phyloP scores from a whole-genome alignment of 1,284 basidiomycete species.

The Hemileia vastatrix region DNA sequence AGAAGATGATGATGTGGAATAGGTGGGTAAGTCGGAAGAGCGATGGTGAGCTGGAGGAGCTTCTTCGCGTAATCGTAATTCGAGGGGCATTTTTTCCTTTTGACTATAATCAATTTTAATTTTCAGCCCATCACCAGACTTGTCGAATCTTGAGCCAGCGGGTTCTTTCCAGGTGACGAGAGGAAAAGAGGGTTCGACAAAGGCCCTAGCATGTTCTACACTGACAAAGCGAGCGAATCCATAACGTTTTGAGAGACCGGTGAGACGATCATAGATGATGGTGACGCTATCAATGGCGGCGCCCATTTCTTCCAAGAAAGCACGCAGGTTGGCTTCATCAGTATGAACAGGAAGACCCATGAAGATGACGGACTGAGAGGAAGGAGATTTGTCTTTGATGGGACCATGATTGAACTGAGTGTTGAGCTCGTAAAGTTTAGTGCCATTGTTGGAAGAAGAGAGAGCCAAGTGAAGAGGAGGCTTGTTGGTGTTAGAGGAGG shows the following conservation, averaged over 20 bases:
- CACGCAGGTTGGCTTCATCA: conserved; percentile 14
- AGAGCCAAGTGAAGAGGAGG: background rate
- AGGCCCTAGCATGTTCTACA: conserved; percentile 69
- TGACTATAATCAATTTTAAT: conserved; percentile 45
- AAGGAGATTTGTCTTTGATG: conserved; percentile 12
- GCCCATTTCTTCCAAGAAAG: conserved; percentile 31
- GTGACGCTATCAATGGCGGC: conserved; percentile 54
- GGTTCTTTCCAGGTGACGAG: conserved; percentile 28
- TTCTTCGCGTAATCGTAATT: conserved; percentile 31
- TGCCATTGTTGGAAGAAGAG: background rate
- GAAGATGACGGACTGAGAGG: conserved; percentile 19
- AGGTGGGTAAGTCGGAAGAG: conserved; percentile 71
- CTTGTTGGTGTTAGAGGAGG: background rate
- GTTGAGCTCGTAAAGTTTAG: conserved; percentile 9
- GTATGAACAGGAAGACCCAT: conserved; percentile 19
- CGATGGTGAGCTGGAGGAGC: conserved; percentile 25
- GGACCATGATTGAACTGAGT: conserved; percentile 19
- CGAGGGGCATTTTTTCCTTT: conserved; percentile 49
- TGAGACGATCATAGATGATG: conserved; percentile 79
- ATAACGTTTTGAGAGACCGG: conserved; percentile 81
- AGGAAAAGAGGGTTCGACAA: conserved; percentile 61
- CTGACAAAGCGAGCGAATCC: conserved; percentile 83
- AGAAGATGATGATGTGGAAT: conserved; percentile 58
- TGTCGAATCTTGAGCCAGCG: conserved; percentile 13
- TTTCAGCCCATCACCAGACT: conserved; percentile 26